A percentile compares a stretch with the other conserved stretches of the same genome.
Evolutionary conservation across 306 rosid genomes (phyloP).

Genomic region (Albizia julibrissin): DNA sequence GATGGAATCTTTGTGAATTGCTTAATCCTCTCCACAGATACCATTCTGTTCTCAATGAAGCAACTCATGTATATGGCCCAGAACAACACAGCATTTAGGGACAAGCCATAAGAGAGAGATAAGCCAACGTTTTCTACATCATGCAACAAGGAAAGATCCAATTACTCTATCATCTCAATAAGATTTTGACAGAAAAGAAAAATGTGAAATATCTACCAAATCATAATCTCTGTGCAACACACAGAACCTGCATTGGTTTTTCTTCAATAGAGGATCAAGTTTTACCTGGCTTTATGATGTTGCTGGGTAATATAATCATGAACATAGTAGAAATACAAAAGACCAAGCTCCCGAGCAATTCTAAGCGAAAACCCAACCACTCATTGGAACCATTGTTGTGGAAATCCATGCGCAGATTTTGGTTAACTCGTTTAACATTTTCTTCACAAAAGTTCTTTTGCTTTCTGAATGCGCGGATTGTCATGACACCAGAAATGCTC

Average conservation of each 20-base stretch:
- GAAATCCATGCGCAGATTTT: constrained; percentile 86
- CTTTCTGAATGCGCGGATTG: constrained; percentile 70
- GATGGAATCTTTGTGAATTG: constrained; percentile 83
- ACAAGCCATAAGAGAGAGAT: constrained; percentile 86
- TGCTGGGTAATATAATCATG: constrained; percentile 90
- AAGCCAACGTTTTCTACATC: constrained; percentile 82
- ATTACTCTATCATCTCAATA: constrained; percentile 19
- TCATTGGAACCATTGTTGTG: constrained; percentile 89
- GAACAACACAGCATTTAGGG: constrained; percentile 73
- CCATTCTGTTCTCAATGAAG: constrained; percentile 89
- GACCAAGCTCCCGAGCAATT: constrained; percentile 75
- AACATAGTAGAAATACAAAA: constrained; percentile 78
- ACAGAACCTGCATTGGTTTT: neutral
- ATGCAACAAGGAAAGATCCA: constrained; percentile 3
- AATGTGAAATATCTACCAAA: neutral
- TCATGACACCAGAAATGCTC: constrained; percentile 92
- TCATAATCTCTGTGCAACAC: neutral
- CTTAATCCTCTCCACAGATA: constrained; percentile 91
- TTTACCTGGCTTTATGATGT: constrained; percentile 78
- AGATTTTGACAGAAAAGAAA: constrained; percentile 21
- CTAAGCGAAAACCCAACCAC: constrained; percentile 95
- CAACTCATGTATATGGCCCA: constrained; percentile 87
- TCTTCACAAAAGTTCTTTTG: constrained; percentile 58
- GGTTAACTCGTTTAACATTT: constrained; percentile 71
- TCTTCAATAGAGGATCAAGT: neutral